Evolutionary conservation across 1,139 yeast species (phyloP).

Genomic region (Kurtzmaniella natalensis): DNA sequence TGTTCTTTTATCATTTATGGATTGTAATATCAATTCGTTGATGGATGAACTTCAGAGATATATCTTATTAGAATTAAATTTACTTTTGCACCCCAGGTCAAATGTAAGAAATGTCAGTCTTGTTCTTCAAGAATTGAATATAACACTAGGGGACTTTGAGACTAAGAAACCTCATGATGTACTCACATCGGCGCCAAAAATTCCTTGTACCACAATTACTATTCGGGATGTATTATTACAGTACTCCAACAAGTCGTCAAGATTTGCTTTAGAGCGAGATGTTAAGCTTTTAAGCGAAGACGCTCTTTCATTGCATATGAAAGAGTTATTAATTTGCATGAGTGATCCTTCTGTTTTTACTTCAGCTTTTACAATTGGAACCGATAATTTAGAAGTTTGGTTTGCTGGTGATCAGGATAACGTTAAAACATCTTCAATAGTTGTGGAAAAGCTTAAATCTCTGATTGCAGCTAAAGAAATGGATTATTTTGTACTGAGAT

Average conservation of each 20-base stretch:
- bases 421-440: conserved; percentile 28
- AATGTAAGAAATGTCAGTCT: conserved; percentile 45
- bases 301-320: conserved; percentile 30
- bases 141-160: conserved; percentile 42
- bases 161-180: conserved; percentile 15
- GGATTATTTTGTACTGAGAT: conserved; percentile 33
- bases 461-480: conserved; percentile 31
- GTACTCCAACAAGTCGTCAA: conserved; percentile 14
- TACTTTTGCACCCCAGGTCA: conserved; percentile 31
- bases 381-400: conserved; percentile 44
- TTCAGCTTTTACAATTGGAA: conserved; percentile 17
- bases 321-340: conserved; percentile 20
- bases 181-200: conserved; percentile 13
- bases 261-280: conserved; percentile 8
- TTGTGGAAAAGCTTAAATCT: conserved; percentile 27
- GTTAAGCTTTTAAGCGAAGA: conserved; percentile 7
- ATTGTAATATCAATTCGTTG: conserved; percentile 40
- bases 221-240: conserved; percentile 38
- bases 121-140: conserved; percentile 43
- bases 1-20: conserved; percentile 28
- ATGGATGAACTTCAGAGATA: conserved; percentile 65
- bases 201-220: conserved; percentile 22
- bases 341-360: conserved; percentile 21
- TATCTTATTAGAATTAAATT: conserved; percentile 44
- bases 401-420: conserved; percentile 20